Conservation (phyloP, 1,284 basidiomycete species). For the Leccinum olivaceoglutinosum region DNA sequence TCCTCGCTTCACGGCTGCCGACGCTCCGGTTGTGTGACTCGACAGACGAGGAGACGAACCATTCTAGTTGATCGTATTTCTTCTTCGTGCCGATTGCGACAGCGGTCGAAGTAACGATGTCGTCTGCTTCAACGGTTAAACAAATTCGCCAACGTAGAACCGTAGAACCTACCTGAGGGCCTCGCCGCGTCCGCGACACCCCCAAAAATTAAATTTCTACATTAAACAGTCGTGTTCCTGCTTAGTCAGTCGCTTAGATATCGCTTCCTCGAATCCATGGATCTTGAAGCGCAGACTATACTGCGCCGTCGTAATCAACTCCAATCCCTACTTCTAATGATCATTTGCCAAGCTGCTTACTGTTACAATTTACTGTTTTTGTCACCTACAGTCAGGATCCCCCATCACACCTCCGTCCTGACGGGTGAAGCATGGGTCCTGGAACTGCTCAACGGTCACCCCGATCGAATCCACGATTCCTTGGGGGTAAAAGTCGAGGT, state of each 20-base stretch:
- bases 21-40: too few species aligned
- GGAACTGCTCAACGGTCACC: constrained; percentile 1
- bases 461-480: neutral
- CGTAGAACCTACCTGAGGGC: too few species aligned
- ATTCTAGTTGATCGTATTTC: too few species aligned
- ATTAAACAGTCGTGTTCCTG: neutral
- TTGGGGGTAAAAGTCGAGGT: neutral
- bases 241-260: neutral
- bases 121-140: too few species aligned
- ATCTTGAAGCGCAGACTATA: neutral
- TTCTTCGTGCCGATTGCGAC: too few species aligned
- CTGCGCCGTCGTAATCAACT: neutral
- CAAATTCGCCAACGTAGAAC: too few species aligned
- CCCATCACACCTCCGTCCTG: neutral
- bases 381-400: neutral
- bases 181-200: too few species aligned
- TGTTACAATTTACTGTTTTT: neutral
- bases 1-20: too few species aligned
- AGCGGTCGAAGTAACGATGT: too few species aligned
- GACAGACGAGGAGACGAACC: too few species aligned
- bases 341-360: neutral
- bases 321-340: neutral
- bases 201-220: too few species aligned
- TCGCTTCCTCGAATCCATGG: neutral
- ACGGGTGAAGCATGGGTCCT: neutral